Percentiles rank a stretch among this genome's conserved stretches.
Conservation (phyloP, 148 eudicot species). For the Camellia granthamiana region DNA sequence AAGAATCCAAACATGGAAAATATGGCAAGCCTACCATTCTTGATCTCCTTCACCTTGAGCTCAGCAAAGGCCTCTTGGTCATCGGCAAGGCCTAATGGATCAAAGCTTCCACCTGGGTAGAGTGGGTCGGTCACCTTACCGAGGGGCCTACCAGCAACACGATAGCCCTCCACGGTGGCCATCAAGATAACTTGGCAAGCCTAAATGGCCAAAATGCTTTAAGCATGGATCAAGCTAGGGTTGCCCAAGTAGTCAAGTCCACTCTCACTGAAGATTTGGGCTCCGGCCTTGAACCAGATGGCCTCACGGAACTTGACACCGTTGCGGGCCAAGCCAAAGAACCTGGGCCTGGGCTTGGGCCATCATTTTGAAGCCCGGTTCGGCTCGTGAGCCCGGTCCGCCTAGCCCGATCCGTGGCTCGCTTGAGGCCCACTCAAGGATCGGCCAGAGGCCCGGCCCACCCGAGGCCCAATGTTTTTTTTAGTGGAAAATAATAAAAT, state of each 20-base stretch:
- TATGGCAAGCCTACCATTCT: slow-evolving; percentile 43
- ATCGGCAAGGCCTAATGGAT: slow-evolving; percentile 44
- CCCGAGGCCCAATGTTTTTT: no score
- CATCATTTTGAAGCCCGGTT: no score
- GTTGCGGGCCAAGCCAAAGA: no score
- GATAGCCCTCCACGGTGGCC: slow-evolving; percentile 46
- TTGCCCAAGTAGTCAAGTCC: slow-evolving; percentile 46
- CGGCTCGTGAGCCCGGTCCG: no score
- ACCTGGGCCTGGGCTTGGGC: no score
- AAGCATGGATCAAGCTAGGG: slow-evolving; percentile 46
- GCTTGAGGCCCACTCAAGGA: no score
- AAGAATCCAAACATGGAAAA: slow-evolving; percentile 43
- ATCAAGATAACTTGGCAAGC: slow-evolving; percentile 43
- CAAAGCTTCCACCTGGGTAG: slow-evolving; percentile 41
- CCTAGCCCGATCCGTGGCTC: no score
- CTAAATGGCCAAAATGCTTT: slow-evolving; percentile 47
- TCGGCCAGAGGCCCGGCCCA: no score
- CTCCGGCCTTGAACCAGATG: slow-evolving; percentile 44
- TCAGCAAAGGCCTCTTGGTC: slow-evolving; percentile 43
- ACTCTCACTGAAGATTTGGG: slow-evolving; percentile 44
- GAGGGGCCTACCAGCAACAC: slow-evolving; percentile 47
- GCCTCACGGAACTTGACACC: slow-evolving; percentile 6
- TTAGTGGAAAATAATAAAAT: no score
- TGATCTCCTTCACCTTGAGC: slow-evolving; percentile 41
- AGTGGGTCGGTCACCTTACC: slow-evolving; percentile 45